These are phyloP conservation scores for Globisporangium mamillatum DNA, from an alignment of 352 stramenopile species.

Conservation along the genomic window DNA sequence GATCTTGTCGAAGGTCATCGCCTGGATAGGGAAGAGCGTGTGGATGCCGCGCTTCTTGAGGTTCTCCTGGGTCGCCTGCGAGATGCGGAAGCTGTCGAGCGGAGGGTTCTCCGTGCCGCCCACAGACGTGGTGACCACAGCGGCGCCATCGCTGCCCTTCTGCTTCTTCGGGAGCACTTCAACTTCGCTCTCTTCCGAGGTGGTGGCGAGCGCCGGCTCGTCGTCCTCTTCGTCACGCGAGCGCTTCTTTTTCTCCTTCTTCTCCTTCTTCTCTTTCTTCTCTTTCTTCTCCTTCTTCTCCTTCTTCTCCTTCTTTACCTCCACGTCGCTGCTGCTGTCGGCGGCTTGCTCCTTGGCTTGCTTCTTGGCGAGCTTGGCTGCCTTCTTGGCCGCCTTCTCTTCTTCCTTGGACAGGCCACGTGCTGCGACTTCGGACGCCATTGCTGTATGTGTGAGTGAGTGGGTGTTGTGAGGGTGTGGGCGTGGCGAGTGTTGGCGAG, in stretches of 20 bases:
- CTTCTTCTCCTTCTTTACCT: constrained; percentile 48
- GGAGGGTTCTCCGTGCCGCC: constrained; percentile 62
- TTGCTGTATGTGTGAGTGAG: neutral
- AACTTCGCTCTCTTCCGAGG: constrained; percentile 54
- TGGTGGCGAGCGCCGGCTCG: constrained; percentile 33
- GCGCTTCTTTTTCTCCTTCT: constrained; percentile 81
- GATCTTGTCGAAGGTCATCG: constrained; percentile 95
- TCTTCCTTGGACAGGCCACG: constrained; percentile 50
- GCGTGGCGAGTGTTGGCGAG: neutral
- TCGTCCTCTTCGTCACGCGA: constrained; percentile 32
- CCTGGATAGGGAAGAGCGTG: constrained; percentile 91
- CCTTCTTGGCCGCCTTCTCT: constrained; percentile 61
- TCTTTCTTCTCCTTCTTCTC: constrained; percentile 46
- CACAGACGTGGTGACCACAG: constrained; percentile 26
- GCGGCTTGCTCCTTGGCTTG: constrained; percentile 32
- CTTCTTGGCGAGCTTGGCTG: constrained; percentile 55
- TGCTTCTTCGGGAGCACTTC: constrained; percentile 39
- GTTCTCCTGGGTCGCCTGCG: constrained; percentile 48
- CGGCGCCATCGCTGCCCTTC: constrained; percentile 12
- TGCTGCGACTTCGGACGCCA: constrained; percentile 22
- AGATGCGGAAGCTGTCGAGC: constrained; percentile 72
- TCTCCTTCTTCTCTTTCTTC: constrained; percentile 68
- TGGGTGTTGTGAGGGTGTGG: constrained; percentile 8
- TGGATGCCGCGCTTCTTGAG: constrained; percentile 80
- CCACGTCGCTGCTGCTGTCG: constrained; percentile 13